A percentile compares a stretch with the other conserved stretches of the same genome.
Evolutionary conservation across 2,329 filamentous ascomycete species (phyloP).

Genomic region (Trichoderma endophyticum): DNA sequence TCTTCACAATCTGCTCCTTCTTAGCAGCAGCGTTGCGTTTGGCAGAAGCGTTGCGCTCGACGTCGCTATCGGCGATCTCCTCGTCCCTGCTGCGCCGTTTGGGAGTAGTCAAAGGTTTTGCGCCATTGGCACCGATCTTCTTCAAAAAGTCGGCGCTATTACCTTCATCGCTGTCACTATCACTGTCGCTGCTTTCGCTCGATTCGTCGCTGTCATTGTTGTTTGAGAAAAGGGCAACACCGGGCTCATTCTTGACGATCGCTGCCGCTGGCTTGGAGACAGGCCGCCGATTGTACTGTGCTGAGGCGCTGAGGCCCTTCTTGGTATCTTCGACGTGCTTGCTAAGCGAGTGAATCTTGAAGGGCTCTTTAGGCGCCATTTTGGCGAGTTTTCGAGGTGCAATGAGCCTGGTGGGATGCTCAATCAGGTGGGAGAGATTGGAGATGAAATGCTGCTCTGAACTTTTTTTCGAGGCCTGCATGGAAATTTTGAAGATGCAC

Average conservation of each 20-base stretch:
- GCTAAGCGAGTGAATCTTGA: conserved; percentile 37
- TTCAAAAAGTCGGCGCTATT: conserved; percentile 31
- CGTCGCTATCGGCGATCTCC: conserved; percentile 44
- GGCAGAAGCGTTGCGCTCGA: conserved; percentile 33
- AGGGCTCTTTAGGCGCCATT: conserved; percentile 38
- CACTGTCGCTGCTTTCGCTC: conserved; percentile 36
- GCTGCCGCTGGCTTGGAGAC: conserved; percentile 25
- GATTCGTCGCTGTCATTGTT: conserved; percentile 31
- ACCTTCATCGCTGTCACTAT: conserved; percentile 33
- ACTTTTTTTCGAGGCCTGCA: conserved; percentile 4
- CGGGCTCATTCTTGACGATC: conserved; percentile 32
- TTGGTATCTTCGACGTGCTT: conserved; percentile 39
- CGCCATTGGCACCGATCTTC: conserved; percentile 28
- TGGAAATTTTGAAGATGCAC: conserved; percentile 19
- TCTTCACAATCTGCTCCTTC: conserved; percentile 13
- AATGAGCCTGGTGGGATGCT: conserved; percentile 22
- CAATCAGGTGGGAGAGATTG: conserved; percentile 22
- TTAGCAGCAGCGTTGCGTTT: conserved; percentile 23
- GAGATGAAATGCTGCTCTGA: neutral
- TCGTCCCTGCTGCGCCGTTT: conserved; percentile 34
- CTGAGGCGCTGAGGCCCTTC: conserved; percentile 33
- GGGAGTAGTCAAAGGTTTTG: conserved; percentile 21
- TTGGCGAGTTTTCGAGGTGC: conserved; percentile 22
- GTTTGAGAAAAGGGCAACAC: conserved; percentile 31
- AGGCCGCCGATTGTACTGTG: conserved; percentile 33